phyloP scores from a whole-genome alignment of 306 rosid genomes.

The Prunus campanulata region DNA sequence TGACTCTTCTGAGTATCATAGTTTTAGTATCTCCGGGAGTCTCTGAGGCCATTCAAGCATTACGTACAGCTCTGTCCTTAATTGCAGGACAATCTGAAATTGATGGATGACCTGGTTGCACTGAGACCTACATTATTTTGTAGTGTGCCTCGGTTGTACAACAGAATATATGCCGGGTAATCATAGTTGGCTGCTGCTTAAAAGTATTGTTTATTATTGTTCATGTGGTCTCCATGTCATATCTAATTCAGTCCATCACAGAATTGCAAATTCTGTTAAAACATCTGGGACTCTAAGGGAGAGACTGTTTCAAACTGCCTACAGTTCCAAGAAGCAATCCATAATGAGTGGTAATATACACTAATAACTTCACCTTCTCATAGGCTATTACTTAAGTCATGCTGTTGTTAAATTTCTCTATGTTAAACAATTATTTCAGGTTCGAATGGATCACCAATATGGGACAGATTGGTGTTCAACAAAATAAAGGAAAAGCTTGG shows the following conservation, averaged over 20 bases:
- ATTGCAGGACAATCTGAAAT: constrained; percentile 82
- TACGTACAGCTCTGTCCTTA: constrained; percentile 1
- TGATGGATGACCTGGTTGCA: constrained; percentile 74
- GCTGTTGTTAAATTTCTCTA: not conserved
- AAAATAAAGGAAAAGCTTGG: constrained; percentile 81
- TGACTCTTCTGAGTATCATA: constrained; percentile 5
- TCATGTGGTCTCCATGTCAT: not conserved
- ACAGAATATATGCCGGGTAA: constrained; percentile 91
- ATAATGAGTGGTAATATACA: constrained; percentile 53
- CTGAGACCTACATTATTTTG: constrained; percentile 83
- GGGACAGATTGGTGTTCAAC: constrained; percentile 88
- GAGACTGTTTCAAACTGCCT: constrained; percentile 74
- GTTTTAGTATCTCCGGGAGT: not conserved
- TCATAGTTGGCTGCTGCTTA: not conserved
- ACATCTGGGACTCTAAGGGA: constrained; percentile 76
- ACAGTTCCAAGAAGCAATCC: constrained; percentile 80
- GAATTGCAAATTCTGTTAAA: constrained; percentile 65
- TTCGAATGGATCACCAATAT: constrained; percentile 63
- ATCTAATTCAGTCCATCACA: constrained; percentile 32
- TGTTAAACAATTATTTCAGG: constrained; percentile 38
- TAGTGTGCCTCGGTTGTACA: constrained; percentile 89
- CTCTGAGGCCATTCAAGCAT: constrained; percentile 10
- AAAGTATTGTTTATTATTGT: constrained; percentile 12
- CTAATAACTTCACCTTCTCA: not conserved
- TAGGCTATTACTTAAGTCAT: not conserved